Evolutionary conservation across 352 stramenopile genomes (phyloP).

Genomic region (Pythium chondricola): DNA sequence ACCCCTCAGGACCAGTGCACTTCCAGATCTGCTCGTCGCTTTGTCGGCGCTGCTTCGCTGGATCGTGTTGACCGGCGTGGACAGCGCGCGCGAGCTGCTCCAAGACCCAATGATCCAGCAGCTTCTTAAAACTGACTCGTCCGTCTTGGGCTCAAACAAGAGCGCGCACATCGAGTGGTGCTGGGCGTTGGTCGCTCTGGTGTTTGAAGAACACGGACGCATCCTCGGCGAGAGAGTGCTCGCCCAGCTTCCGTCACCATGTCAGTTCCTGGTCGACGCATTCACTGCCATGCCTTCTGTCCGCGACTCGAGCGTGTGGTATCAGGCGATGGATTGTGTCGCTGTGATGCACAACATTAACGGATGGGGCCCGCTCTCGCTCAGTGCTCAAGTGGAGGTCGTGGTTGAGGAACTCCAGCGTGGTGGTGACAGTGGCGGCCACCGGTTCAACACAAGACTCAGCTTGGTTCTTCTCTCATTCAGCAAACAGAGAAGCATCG

Average conservation of each 20-base stretch:
- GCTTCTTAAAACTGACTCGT: constrained; percentile 2
- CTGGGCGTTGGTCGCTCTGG: background rate
- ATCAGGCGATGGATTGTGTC: background rate
- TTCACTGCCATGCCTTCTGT: background rate
- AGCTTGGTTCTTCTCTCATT: too few relatives aligned
- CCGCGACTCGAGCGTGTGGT: background rate
- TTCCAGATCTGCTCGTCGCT: too few relatives aligned
- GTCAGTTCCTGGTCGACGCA: background rate
- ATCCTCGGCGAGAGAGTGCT: constrained; percentile 7
- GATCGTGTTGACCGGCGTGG: too few relatives aligned
- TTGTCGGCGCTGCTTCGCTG: too few relatives aligned
- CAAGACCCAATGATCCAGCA: constrained; percentile 3
- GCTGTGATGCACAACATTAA: background rate
- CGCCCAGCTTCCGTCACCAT: constrained; percentile 3
- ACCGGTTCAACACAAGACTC: too few relatives aligned
- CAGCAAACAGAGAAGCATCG: too few relatives aligned
- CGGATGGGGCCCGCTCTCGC: too few relatives aligned
- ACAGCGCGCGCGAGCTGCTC: too few relatives aligned
- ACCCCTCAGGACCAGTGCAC: too few relatives aligned
- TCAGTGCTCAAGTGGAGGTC: too few relatives aligned
- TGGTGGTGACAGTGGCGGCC: background rate
- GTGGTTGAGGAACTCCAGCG: constrained; percentile 4
- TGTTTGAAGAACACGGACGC: constrained; percentile 6
- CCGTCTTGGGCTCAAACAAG: background rate
- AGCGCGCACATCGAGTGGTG: constrained; percentile 4